Evolutionary conservation across 345 rosid genomes (phyloP).

Genomic region (Dovyalis caffra): DNA sequence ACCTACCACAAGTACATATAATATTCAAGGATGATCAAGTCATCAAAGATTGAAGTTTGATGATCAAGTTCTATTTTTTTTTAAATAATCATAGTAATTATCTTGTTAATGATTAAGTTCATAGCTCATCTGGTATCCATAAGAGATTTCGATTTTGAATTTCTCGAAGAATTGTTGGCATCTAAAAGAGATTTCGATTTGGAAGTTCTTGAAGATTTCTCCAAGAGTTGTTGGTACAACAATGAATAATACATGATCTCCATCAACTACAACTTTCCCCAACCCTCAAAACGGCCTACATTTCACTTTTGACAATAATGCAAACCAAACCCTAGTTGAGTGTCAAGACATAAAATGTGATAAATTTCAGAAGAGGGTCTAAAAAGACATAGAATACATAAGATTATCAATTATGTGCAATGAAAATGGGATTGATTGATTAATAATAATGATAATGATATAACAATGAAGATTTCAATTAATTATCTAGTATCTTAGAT

Average conservation of each 20-base stretch:
- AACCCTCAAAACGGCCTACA: not conserved
- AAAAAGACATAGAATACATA: not conserved
- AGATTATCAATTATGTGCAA: constrained; percentile 20
- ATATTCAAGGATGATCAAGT: not conserved
- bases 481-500: too few species aligned
- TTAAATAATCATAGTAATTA: too few species aligned
- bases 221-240: too few species aligned
- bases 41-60: not conserved
- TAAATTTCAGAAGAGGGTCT: not conserved
- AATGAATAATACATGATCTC: not conserved
- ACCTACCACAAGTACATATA: not conserved
- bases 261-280: not conserved
- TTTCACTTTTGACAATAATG: not conserved
- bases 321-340: not conserved
- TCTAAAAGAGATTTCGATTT: too few species aligned
- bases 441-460: not conserved
- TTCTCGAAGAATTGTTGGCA: too few species aligned
- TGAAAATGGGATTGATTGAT: not conserved
- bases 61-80: not conserved
- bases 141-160: too few species aligned
- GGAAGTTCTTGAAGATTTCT: too few species aligned
- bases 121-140: too few species aligned
- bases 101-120: too few species aligned
- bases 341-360: not conserved
- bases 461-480: not conserved